phyloP scores from a whole-genome alignment of 2,329 filamentous ascomycete genomes.

The Cordyceps tenuipes region DNA sequence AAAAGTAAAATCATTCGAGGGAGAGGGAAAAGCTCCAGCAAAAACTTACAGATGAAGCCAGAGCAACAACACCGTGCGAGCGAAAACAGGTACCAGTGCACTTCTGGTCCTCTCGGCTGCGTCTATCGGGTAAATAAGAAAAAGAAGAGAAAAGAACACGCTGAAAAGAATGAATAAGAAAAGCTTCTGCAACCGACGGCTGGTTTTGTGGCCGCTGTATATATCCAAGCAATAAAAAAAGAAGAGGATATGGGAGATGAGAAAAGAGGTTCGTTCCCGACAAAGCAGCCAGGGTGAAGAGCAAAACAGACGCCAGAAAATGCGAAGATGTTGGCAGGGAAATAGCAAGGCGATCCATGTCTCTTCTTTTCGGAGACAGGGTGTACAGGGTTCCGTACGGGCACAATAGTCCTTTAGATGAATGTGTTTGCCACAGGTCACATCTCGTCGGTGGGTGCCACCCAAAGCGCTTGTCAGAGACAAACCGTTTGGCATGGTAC shows the following conservation, averaged over 20 bases:
- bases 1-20: neutral
- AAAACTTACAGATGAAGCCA: neutral
- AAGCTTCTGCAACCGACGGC: neutral
- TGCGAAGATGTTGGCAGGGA: neutral
- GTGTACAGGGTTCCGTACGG: neutral
- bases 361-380: neutral
- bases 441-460: neutral
- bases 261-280: neutral
- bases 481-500: slow-evolving; percentile 5
- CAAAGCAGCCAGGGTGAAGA: neutral
- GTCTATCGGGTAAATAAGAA: neutral
- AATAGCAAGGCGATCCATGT: neutral
- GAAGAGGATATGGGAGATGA: neutral
- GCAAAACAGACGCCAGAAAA: slow-evolving; percentile 1
- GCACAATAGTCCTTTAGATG: neutral
- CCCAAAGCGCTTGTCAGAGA: neutral
- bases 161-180: neutral
- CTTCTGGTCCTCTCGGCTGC: neutral
- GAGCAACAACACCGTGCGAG: slow-evolving; percentile 3
- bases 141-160: neutral
- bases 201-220: neutral
- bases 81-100: neutral
- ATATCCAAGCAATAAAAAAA: slow-evolving; percentile 4
- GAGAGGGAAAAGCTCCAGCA: neutral
- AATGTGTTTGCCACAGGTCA: neutral